phyloP scores from a whole-genome alignment of 139 green algal species.

The Edaphochlamys debaryana region DNA sequence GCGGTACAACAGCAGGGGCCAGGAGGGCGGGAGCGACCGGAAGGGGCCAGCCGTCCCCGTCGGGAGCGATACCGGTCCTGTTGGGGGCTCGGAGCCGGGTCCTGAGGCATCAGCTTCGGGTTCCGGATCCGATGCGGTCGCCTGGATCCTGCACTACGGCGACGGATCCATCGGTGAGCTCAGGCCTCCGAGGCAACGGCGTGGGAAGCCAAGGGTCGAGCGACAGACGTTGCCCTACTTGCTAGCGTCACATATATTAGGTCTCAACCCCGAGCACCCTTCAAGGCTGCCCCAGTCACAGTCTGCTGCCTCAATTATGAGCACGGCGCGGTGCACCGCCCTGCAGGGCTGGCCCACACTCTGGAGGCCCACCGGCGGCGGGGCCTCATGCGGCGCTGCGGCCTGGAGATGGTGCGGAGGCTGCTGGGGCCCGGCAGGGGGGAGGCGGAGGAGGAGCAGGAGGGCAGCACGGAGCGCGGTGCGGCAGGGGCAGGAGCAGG shows the following conservation, averaged over 20 bases:
- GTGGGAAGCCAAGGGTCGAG: no score
- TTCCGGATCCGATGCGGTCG: background rate
- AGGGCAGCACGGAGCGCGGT: background rate
- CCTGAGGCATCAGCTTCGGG: background rate
- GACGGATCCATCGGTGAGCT: constrained; percentile 31
- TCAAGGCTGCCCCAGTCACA: no score
- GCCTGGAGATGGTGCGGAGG: background rate
- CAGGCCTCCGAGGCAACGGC: no score
- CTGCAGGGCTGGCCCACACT: constrained; percentile 43
- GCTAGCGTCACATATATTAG: no score
- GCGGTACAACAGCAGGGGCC: background rate
- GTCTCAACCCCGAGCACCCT: no score
- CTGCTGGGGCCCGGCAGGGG: background rate
- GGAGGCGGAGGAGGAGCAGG: background rate
- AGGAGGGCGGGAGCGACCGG: background rate
- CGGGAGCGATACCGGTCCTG: background rate
- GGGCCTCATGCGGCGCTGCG: constrained; percentile 5
- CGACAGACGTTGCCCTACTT: no score
- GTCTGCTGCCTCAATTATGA: no score
- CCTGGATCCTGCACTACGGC: constrained; percentile 36
- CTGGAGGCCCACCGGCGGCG: constrained; percentile 21
- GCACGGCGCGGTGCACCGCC: no score
- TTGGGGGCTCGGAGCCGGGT: background rate
- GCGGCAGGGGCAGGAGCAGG: background rate
- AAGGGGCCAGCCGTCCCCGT: background rate